Conservation (phyloP, 2,329 filamentous ascomycete genomes). For the Claviceps fusiformis region DNA sequence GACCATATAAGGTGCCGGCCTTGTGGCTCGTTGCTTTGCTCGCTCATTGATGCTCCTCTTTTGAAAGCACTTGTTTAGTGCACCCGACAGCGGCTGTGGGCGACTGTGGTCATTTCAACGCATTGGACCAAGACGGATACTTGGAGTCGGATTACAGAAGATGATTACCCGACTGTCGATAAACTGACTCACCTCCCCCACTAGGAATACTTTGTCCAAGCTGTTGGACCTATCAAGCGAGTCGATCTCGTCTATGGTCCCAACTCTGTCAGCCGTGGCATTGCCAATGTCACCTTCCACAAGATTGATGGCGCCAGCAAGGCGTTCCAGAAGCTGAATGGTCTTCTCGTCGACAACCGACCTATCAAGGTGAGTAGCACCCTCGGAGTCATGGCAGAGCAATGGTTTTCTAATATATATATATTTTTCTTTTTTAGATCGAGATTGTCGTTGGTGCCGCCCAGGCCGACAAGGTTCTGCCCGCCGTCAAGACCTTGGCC, state of each 20-base stretch:
- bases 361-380: slow-evolving; percentile 66
- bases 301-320: slow-evolving; percentile 71
- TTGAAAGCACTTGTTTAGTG: background rate
- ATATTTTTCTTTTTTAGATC: slow-evolving; percentile 39
- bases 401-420: background rate
- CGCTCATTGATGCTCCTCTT: slow-evolving; percentile 1
- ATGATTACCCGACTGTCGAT: slow-evolving; percentile 19
- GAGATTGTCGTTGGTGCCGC: slow-evolving; percentile 79
- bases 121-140: slow-evolving; percentile 16
- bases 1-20: background rate
- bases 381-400: background rate
- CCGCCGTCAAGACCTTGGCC: slow-evolving; percentile 56
- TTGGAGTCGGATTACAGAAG: slow-evolving; percentile 13
- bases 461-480: slow-evolving; percentile 52
- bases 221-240: slow-evolving; percentile 80
- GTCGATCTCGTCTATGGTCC: slow-evolving; percentile 88
- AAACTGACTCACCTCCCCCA: slow-evolving; percentile 55
- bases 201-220: slow-evolving; percentile 93
- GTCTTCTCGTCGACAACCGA: slow-evolving; percentile 75
- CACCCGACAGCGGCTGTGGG: background rate
- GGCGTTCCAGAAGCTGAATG: slow-evolving; percentile 74
- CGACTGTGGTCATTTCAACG: slow-evolving; percentile 4
- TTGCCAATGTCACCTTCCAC: slow-evolving; percentile 77
- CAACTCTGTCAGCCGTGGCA: slow-evolving; percentile 79
- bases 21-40: slow-evolving; percentile 8